Conservation (phyloP, 768 basidiomycete species). For the Hemileccinum rubropunctum region DNA sequence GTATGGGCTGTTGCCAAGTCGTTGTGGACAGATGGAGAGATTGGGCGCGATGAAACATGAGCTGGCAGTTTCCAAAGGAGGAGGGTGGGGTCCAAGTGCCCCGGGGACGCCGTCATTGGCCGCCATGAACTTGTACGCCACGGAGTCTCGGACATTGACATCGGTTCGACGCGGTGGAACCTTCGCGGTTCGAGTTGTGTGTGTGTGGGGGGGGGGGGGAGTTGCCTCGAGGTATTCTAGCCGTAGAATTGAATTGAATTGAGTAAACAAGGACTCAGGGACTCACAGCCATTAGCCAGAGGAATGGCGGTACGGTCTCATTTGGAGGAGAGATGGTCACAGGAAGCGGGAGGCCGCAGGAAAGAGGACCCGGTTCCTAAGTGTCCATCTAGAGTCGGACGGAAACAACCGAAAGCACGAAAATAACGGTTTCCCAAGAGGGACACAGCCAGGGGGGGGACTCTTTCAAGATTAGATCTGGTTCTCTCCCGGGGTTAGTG, state of each 20-base stretch:
- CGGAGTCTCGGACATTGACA: conserved; percentile 35
- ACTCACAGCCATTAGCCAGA: conserved; percentile 5
- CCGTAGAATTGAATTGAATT: neutral
- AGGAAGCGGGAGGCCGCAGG: conserved; percentile 32
- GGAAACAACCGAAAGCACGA: conserved; percentile 23
- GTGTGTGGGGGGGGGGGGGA: too few relatives aligned
- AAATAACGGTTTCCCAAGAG: conserved; percentile 25
- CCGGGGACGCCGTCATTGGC: neutral
- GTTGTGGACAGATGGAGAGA: conserved; percentile 1
- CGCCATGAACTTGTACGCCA: conserved; percentile 11
- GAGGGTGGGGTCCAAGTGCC: too few relatives aligned
- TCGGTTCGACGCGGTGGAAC: conserved; percentile 13
- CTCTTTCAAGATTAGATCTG: conserved; percentile 29
- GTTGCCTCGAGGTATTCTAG: conserved; percentile 15
- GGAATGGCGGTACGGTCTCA: conserved; percentile 17
- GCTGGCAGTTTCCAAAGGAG: too few relatives aligned
- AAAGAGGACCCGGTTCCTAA: too few relatives aligned
- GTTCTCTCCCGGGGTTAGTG: conserved; percentile 1
- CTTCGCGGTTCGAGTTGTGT: conserved; percentile 26
- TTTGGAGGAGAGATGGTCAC: conserved; percentile 14
- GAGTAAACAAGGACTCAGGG: conserved; percentile 7
- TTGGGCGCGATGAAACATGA: too few relatives aligned
- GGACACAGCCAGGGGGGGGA: too few relatives aligned
- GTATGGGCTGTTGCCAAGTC: neutral
- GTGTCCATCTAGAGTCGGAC: conserved; percentile 1